Evolutionary conservation across 2,329 filamentous ascomycete species (phyloP).

Genomic region (Sphaerulina populicola): DNA sequence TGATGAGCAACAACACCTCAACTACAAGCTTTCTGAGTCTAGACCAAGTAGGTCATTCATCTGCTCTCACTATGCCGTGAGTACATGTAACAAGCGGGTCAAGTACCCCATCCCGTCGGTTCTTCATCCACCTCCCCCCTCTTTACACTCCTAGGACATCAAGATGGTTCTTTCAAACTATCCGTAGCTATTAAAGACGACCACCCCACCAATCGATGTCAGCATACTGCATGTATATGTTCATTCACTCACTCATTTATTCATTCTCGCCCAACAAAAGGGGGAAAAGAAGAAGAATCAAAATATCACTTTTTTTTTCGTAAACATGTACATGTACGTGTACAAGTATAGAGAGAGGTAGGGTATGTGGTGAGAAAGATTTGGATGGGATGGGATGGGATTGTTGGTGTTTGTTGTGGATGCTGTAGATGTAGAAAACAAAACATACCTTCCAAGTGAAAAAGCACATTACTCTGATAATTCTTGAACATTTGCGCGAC

Average conservation of each 20-base stretch:
- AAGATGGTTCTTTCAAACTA: constrained; percentile 25
- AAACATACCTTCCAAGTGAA: constrained; percentile 78
- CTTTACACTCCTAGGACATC: not conserved
- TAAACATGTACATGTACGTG: too few relatives aligned
- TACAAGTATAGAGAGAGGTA: too few relatives aligned
- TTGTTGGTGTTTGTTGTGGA: too few relatives aligned
- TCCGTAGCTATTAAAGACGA: constrained; percentile 19
- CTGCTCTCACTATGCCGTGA: not conserved
- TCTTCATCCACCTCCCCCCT: too few relatives aligned
- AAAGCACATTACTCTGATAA: constrained; percentile 94
- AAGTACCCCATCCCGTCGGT: too few relatives aligned
- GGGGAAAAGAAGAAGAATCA: not conserved
- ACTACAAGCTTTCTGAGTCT: too few relatives aligned
- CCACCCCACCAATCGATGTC: not conserved
- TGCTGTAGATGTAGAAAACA: not conserved
- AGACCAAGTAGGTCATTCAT: not conserved
- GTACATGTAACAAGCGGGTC: too few relatives aligned
- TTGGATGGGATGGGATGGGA: too few relatives aligned
- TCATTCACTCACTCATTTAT: not conserved
- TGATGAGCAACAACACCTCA: not conserved
- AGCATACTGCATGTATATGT: not conserved
- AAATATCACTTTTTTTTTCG: too few relatives aligned
- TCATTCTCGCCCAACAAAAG: not conserved
- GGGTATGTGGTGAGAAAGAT: too few relatives aligned
- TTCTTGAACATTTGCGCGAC: constrained; percentile 99